Percentiles rank a stretch among this genome's conserved stretches.
Conservation (phyloP, 2,329 filamentous ascomycete genomes). For the Paraphaeosphaeria sporulosa region DNA sequence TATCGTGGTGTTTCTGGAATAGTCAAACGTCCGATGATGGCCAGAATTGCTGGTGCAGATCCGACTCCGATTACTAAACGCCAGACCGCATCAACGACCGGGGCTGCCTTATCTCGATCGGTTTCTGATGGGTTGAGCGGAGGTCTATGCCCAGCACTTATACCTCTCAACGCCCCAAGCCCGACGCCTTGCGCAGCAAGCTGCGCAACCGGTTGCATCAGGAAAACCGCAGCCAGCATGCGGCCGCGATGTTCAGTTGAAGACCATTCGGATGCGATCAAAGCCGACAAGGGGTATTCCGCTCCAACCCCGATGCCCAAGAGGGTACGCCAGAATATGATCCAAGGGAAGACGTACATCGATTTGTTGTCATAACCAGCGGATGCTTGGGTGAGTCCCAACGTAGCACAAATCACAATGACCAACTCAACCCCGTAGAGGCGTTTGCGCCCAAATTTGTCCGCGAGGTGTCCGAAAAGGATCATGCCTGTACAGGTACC, state of each 20-base stretch:
- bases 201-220: background rate
- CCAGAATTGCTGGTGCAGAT: background rate
- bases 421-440: background rate
- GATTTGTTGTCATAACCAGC: background rate
- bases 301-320: background rate
- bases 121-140: background rate
- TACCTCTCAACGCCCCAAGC: background rate
- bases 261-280: background rate
- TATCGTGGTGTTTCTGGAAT: constrained; percentile 1
- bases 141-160: background rate
- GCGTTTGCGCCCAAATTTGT: background rate
- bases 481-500: background rate
- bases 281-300: background rate
- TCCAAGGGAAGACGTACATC: background rate
- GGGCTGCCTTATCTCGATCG: background rate
- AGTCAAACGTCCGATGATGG: background rate
- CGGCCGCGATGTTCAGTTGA: background rate
- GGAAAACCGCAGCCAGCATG: background rate
- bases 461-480: background rate
- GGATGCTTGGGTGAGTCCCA: background rate
- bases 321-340: background rate
- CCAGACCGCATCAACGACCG: background rate
- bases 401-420: background rate
- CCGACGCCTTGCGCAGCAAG: background rate
- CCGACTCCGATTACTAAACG: background rate